Evolutionary conservation across 345 rosid genomes (phyloP), one percentile per base, ranked within the genome.

Genomic region (Lepidium sativum): DNA sequence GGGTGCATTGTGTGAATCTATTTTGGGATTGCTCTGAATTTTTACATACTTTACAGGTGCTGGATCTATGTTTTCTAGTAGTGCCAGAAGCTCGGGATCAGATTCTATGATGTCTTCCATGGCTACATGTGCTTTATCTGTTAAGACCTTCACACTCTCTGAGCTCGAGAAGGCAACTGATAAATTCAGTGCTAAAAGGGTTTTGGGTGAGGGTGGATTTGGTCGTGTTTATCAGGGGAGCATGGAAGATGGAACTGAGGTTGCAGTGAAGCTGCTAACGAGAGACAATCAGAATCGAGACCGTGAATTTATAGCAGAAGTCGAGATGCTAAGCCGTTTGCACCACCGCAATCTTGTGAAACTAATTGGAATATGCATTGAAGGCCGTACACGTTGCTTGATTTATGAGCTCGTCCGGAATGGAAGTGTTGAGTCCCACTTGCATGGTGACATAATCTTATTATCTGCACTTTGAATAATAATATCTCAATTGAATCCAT

Each of bases 341-440:
- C 99, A 95, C 77, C 99, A 95, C 68, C 91, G 99, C n/a, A 95
- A 95, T 69, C 97, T 95, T 56, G 97, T 95, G 67, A 95, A 91
- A 74, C 80, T 95, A 70, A 81, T 91, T 51, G 99, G 99, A 62
- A 83, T 91, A 71, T 95, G 99, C 81, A 83, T 91, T 72, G 96
- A 88, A 80, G 97, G 95, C 47, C 81, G 78, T 35, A 79, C 77
- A 0, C 94, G 96, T 55, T 91, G 96, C 78, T 82, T 95, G 80
- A 86, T 95, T 14, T 95, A 95, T 75, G 99, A 95, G 75, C 80
- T 95, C 32, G 88, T 95, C 79, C 84, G 53, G 75, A 95, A 95
- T 74, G 99, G 99, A 76, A 95, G 97, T 65, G 91, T 95, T 25
- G 99, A 95, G 72, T 95, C 99, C 34, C 99, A 95, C 77, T 84